A percentile compares a stretch with the other conserved stretches of the same genome.
These are phyloP conservation scores for Zygosaccharomyces gambellarensis DNA, from an alignment of 805 yeast genomes.

Conservation along the genomic window DNA sequence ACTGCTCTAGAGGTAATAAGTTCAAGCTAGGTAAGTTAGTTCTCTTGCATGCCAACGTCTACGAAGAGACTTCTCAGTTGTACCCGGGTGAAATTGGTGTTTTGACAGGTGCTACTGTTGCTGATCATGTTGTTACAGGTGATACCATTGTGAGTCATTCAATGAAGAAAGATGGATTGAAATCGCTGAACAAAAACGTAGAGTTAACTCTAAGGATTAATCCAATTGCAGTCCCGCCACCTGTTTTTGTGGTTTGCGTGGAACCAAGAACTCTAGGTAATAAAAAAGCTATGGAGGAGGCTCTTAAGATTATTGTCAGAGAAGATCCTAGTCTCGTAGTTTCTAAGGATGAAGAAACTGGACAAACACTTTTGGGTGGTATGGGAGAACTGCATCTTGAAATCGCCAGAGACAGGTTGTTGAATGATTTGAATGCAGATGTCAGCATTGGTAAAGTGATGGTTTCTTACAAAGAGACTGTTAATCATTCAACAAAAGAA, in stretches of 20 bases:
- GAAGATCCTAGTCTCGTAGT: slow-evolving; percentile 89
- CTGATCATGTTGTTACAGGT: slow-evolving; percentile 74
- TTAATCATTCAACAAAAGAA: slow-evolving; percentile 19
- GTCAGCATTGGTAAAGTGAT: slow-evolving; percentile 76
- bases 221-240: slow-evolving; percentile 85
- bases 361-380: slow-evolving; percentile 92
- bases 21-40: slow-evolving; percentile 64
- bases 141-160: slow-evolving; percentile 76
- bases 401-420: slow-evolving; percentile 71
- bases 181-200: slow-evolving; percentile 36
- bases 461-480: slow-evolving; percentile 84
- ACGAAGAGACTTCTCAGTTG: slow-evolving; percentile 62
- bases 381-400: slow-evolving; percentile 97
- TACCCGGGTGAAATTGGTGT: slow-evolving; percentile 88
- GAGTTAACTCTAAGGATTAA: slow-evolving; percentile 46
- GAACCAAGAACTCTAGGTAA: slow-evolving; percentile 85
- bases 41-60: slow-evolving; percentile 83
- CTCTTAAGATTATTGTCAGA: slow-evolving; percentile 58
- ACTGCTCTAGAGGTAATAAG: slow-evolving; percentile 64
- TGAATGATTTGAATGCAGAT: slow-evolving; percentile 78
- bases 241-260: slow-evolving; percentile 80
- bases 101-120: slow-evolving; percentile 33
- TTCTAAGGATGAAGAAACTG: slow-evolving; percentile 70
- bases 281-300: slow-evolving; percentile 62
- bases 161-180: slow-evolving; percentile 46